Base-by-base conservation (phyloP, 768 basidiomycete genomes). In the Pleurotus tuoliensis region DNA sequence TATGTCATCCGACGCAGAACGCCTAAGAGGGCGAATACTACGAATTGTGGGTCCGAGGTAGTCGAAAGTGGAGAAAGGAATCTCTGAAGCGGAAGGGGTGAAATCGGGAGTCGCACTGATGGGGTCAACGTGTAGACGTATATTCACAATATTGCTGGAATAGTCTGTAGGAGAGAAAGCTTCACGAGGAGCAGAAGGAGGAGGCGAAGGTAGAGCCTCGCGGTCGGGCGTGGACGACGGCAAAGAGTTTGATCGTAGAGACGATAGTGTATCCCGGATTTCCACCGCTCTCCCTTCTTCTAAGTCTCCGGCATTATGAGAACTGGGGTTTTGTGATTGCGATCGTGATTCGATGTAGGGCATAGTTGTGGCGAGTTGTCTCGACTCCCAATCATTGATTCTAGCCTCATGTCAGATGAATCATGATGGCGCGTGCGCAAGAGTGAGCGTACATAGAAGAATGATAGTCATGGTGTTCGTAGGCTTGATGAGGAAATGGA, bases 331-430 rank as follows among this genome's bases (percentile, higher is more conserved):
- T 25, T 41, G 51, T 8, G 51, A 53, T 41, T 53, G 51, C 41
- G 51, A 53, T 40, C 51, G 51, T n/a, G 51, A 53, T 38, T 53
- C 51, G 18, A 53, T 38, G 39, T 53, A 53, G 24, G 51, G 51
- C 51, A 39, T 41, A 16, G 41, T 34, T 9, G 20, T 16, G 41
- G 20, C n/a, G 41, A n/a, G 41, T 40, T 13, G 51, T 25, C 12
- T 40, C 38, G 51, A 41, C 37, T 53, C 51, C 51, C 51, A 41
- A 41, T 53, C 51, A 25, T 53, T 43, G 24, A 39, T 53, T 40
- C 51, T 39, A 53, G 24, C 38, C 51, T 24, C 37, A 12, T 12
- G 37, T 53, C 37, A 53, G 37, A 53, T 41, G 16, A 40, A 53
- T 41, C 39, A 30, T 39, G 51, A 24, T 18, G 39, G 16, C 51